Conservation (phyloP, 495 filamentous ascomycete species). For the Hyaloscypha finlandica region DNA sequence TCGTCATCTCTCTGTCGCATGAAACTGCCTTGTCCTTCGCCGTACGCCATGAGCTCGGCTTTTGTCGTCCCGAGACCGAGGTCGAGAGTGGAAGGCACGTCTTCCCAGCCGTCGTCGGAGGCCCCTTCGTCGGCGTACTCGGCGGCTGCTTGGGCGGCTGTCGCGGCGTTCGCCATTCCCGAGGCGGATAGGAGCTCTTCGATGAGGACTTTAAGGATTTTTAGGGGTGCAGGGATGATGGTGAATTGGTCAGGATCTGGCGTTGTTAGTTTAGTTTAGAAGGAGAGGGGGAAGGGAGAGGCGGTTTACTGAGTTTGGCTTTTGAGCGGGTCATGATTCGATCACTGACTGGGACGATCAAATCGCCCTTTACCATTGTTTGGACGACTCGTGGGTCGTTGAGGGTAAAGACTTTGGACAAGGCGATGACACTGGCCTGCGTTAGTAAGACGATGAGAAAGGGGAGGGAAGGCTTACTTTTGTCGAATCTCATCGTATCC, state of each 20-base stretch:
- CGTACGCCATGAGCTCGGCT: slow-evolving; percentile 77
- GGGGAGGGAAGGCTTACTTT: slow-evolving; percentile 59
- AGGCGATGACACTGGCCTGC: slow-evolving; percentile 71
- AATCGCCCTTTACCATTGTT: slow-evolving; percentile 86
- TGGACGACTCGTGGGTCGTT: slow-evolving; percentile 78
- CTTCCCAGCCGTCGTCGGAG: slow-evolving; percentile 87
- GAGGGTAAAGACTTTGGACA: slow-evolving; percentile 84
- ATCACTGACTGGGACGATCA: slow-evolving; percentile 77
- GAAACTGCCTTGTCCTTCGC: slow-evolving; percentile 53
- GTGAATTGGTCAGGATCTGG: slow-evolving; percentile 87
- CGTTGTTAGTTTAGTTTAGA: slow-evolving; percentile 9
- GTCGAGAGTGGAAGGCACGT: slow-evolving; percentile 74
- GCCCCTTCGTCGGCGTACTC: slow-evolving; percentile 60
- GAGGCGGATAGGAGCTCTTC: slow-evolving; percentile 78
- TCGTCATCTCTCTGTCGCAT: slow-evolving; percentile 83
- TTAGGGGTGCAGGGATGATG: slow-evolving; percentile 81
- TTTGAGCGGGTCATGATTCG: slow-evolving; percentile 93
- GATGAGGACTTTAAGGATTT: slow-evolving; percentile 94
- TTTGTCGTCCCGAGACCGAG: slow-evolving; percentile 65
- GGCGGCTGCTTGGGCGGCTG: slow-evolving; percentile 55
- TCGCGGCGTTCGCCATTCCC: slow-evolving; percentile 40
- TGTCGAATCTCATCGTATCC: slow-evolving; percentile 96
- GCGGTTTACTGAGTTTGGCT: slow-evolving; percentile 64
- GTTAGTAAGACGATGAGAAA: slow-evolving; percentile 37
- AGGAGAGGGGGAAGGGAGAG: background rate